Percentiles rank a stretch among this genome's conserved stretches.
Conservation (phyloP, 352 stramenopile species). For the Phytopythium cucurbitacearum region DNA sequence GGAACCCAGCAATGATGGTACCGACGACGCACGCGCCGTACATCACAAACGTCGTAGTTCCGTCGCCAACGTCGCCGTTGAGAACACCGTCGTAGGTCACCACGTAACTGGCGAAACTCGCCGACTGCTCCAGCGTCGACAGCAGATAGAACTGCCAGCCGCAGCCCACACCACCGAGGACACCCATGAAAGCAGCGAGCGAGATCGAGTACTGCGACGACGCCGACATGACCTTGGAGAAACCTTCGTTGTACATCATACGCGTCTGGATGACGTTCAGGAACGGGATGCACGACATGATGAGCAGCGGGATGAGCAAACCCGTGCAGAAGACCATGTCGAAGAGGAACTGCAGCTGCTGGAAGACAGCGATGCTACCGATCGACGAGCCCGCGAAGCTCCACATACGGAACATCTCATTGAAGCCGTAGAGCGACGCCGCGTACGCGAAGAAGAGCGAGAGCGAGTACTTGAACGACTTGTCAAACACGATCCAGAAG, state of each 20-base stretch:
- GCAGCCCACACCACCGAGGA: constrained; percentile 51
- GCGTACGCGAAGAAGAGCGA: constrained; percentile 65
- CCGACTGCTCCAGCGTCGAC: constrained; percentile 55
- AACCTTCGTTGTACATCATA: constrained; percentile 87
- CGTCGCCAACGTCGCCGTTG: constrained; percentile 45
- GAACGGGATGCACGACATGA: constrained; percentile 72
- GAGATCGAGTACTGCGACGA: constrained; percentile 79
- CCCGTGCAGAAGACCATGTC: constrained; percentile 69
- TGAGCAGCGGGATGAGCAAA: constrained; percentile 59
- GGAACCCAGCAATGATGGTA: constrained; percentile 42
- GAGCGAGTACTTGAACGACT: constrained; percentile 33
- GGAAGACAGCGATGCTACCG: constrained; percentile 42
- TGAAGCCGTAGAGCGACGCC: constrained; percentile 62
- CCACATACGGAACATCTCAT: constrained; percentile 71
- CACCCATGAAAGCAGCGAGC: constrained; percentile 57
- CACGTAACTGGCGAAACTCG: constrained; percentile 66
- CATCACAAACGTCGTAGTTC: constrained; percentile 53
- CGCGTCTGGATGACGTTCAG: constrained; percentile 78
- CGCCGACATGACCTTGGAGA: constrained; percentile 75
- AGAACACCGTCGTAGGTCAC: constrained; percentile 53
- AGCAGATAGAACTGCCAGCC: constrained; percentile 70
- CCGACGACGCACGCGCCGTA: constrained; percentile 45
- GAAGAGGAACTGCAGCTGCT: constrained; percentile 77
- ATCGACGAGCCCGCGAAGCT: constrained; percentile 61
- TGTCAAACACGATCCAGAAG: constrained; percentile 33